Evolutionary conservation across 140 eudicot species (phyloP).

Genomic region (Cichorium intybus): DNA sequence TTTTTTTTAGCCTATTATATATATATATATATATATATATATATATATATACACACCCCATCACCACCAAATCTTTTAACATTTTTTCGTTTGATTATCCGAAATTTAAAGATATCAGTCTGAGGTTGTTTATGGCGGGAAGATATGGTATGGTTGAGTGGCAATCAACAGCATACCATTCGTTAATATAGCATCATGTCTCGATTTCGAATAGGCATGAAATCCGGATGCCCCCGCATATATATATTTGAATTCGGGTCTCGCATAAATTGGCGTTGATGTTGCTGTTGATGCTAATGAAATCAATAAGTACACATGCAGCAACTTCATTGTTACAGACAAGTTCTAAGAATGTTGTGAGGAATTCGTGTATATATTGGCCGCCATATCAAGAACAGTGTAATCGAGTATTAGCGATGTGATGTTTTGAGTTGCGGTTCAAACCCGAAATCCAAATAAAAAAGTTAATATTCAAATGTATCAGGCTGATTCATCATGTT

Average conservation of each 20-base stretch:
- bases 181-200: slow-evolving; percentile 2
- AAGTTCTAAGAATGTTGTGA: not conserved
- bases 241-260: slow-evolving; percentile 19
- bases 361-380: slow-evolving; percentile 6
- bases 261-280: slow-evolving; percentile 12
- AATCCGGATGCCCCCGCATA: slow-evolving; percentile 1
- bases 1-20: no score
- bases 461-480: not conserved
- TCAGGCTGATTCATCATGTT: not conserved
- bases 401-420: not conserved
- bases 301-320: not conserved
- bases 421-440: slow-evolving; percentile 20
- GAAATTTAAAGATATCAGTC: slow-evolving; percentile 9
- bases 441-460: slow-evolving; percentile 7
- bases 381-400: not conserved
- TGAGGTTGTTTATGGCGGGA: slow-evolving; percentile 20
- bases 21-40: no score
- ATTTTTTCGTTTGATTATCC: slow-evolving; percentile 27
- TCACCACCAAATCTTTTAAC: no score
- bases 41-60: no score
- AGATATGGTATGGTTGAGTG: slow-evolving; percentile 25
- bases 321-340: slow-evolving; percentile 3
- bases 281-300: slow-evolving; percentile 1
- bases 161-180: slow-evolving; percentile 27
- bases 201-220: slow-evolving; percentile 25